These are phyloP conservation scores for Claviceps africana DNA, from an alignment of 2,329 filamentous ascomycete species.

Conservation along the genomic window DNA sequence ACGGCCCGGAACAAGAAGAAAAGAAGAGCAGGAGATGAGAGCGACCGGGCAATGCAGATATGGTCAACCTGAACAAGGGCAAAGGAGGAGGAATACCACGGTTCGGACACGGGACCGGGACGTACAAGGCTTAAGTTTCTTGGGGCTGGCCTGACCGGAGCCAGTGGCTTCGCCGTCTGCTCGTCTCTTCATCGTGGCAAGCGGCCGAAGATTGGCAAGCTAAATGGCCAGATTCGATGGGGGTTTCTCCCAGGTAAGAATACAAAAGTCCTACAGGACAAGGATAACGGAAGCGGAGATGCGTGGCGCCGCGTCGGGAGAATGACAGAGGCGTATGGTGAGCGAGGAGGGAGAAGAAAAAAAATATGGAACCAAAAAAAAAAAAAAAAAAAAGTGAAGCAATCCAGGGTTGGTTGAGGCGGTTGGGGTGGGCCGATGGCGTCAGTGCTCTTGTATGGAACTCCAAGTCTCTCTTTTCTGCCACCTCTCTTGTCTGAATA, in stretches of 20 bases:
- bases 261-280: not conserved
- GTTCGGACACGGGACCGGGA: not conserved
- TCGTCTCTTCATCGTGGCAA: slow-evolving; percentile 43
- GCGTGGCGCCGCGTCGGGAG: not conserved
- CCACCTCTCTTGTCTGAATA: too few species aligned
- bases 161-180: slow-evolving; percentile 30
- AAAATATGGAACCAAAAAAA: too few species aligned
- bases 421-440: not conserved
- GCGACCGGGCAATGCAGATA: too few species aligned
- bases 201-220: not conserved
- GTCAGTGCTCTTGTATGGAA: not conserved
- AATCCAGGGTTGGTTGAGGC: not conserved
- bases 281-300: not conserved
- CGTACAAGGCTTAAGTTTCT: slow-evolving; percentile 39
- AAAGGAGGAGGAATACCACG: not conserved
- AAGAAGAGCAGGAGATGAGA: not conserved
- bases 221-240: too few species aligned
- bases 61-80: too few species aligned
- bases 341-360: too few species aligned
- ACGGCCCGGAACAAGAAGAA: not conserved
- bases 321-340: too few species aligned
- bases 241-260: too few species aligned
- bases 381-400: not conserved
- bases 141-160: slow-evolving; percentile 27
- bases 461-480: too few species aligned